Evolutionary conservation across 1,139 yeast genomes (phyloP), one percentile per base, ranked within the genome.

Genomic region (Geotrichum siamense): DNA sequence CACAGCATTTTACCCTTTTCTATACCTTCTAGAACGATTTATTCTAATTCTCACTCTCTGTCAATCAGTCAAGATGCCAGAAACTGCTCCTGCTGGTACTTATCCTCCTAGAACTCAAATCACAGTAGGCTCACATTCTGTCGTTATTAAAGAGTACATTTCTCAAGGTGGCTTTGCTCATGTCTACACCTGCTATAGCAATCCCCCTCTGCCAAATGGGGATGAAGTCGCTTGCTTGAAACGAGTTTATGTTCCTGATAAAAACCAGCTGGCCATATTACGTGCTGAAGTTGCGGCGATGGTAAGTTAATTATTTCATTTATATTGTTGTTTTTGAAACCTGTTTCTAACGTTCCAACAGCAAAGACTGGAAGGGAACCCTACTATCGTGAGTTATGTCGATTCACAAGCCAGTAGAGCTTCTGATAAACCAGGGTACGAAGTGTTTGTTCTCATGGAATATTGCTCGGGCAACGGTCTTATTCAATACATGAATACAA

Each of bases 401-500:
- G 98, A 93, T 64, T 85, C 96, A 2, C 95, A 91, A 66, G 98
- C 99, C 3, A 78, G 94, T 10, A 70, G 96, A 53, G 62, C 68
- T 2, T 22, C 29, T 15, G 38, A 39, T 29, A 65, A 63, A 34
- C 54, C 54, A 40, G 81, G 77, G 38, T 91, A 85, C 60, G 98
- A 91, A 64, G 96, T 93, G 41, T 77, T 89, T 51, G 70, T 91
- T 29, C 69, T 91, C 49, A 91, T 91, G 99, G 99, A 91, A 61
- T 79, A 81, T 58, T 91, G 99, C 53, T 62, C 69, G 20, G 67
- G 84, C 48, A 83, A 87, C 55, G 95, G 96, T 0, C 70, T 91
- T 49, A 82, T 91, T 40, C 97, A 91, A 60, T 85, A 82, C 59
- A 89, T 91, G 97, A 91, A 91, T 64, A 74, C 91, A n/a, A 69